Evolutionary conservation across 2,329 filamentous ascomycete genomes (phyloP).

Genomic region (Arthrobotrys sphaeroides): DNA sequence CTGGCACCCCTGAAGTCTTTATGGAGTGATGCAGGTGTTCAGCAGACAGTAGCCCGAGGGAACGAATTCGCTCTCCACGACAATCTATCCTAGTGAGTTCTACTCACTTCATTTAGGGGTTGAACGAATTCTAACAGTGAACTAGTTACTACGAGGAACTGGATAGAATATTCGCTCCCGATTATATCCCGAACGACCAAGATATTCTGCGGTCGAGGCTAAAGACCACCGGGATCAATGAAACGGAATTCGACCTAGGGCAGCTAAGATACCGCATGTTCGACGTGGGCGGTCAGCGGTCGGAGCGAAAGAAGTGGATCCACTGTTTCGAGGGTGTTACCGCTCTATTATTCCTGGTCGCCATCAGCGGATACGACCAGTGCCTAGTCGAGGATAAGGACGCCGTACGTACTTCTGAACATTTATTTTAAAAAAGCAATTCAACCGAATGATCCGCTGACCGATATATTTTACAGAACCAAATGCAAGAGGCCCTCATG

Average conservation of each 20-base stretch:
- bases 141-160: constrained; percentile 82
- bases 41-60: constrained; percentile 86
- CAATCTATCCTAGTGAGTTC: constrained; percentile 84
- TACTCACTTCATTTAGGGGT: background rate
- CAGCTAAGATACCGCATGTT: constrained; percentile 97
- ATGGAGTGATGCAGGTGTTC: constrained; percentile 85
- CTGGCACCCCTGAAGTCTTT: constrained; percentile 82
- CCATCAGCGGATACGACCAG: constrained; percentile 95
- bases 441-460: background rate
- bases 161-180: constrained; percentile 77
- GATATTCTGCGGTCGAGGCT: constrained; percentile 90
- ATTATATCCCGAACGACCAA: constrained; percentile 90
- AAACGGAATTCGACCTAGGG: constrained; percentile 91
- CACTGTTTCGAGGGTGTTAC: constrained; percentile 96
- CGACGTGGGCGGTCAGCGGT: constrained; percentile 89
- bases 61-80: constrained; percentile 97
- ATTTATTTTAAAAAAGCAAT: too few relatives aligned
- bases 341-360: constrained; percentile 89
- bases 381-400: constrained; percentile 96
- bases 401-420: constrained; percentile 74
- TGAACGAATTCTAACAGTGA: background rate
- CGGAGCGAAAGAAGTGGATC: constrained; percentile 97
- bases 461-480: constrained; percentile 70
- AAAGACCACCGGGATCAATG: constrained; percentile 93
- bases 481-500: constrained; percentile 91